Conservation (phyloP, 2,329 filamentous ascomycete genomes). For the Fusarium continuum region DNA sequence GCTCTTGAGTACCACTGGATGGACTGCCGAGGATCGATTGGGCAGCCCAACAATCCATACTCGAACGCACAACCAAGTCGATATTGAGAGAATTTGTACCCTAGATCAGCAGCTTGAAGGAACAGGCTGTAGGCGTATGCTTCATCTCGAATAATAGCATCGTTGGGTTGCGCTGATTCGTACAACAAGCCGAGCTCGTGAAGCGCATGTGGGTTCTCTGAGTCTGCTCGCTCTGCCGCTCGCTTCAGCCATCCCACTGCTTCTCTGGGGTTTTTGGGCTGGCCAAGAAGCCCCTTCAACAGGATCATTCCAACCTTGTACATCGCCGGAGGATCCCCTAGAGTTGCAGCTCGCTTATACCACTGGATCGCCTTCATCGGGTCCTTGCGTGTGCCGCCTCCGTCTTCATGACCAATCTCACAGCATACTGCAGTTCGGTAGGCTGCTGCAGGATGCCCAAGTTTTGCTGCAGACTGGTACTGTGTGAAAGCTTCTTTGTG, state of each 20-base stretch:
- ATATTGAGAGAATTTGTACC: conserved; percentile 96
- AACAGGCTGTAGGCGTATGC: conserved; percentile 83
- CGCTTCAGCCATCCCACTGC: conserved; percentile 93
- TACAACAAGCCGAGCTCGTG: conserved; percentile 83
- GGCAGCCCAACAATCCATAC: conserved; percentile 84
- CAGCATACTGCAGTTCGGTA: conserved; percentile 97
- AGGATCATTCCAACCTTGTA: conserved; percentile 98
- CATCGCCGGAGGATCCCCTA: conserved; percentile 94
- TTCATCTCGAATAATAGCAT: conserved; percentile 83
- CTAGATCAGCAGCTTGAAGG: conserved; percentile 83
- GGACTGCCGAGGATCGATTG: conserved; percentile 82
- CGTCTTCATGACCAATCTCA: conserved; percentile 93
- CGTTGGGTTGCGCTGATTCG: conserved; percentile 71
- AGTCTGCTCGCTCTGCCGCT: conserved; percentile 86
- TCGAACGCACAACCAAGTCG: conserved; percentile 88
- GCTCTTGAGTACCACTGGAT: conserved; percentile 96
- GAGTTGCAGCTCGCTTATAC: conserved; percentile 91
- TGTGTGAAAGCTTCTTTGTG: conserved; percentile 92
- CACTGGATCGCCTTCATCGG: conserved; percentile 95
- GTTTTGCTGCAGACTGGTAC: conserved; percentile 93
- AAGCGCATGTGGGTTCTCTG: conserved; percentile 91
- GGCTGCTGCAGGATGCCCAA: conserved; percentile 84
- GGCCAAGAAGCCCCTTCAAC: conserved; percentile 91
- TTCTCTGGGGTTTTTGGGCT: conserved; percentile 82
- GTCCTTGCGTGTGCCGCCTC: conserved; percentile 90